phyloP scores from a whole-genome alignment of 1,284 basidiomycete genomes.

The Phlebopus sp. region DNA sequence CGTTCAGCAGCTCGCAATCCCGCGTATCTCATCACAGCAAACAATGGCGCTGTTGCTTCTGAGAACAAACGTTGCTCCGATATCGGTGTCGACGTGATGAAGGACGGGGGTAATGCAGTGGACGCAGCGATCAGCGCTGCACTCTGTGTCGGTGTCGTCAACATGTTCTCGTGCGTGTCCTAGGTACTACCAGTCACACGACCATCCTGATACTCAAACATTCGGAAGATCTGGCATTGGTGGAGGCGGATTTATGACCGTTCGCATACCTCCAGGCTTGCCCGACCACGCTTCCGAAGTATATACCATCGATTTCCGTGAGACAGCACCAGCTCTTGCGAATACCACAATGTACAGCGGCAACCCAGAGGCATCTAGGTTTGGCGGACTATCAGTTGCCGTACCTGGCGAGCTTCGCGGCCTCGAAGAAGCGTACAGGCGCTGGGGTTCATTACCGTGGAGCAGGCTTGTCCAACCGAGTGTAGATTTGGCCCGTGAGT shows the following conservation, averaged over 20 bases:
- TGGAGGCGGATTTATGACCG: conserved; percentile 90
- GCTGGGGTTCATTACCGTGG: conserved; percentile 84
- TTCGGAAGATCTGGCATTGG: conserved; percentile 74
- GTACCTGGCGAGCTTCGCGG: conserved; percentile 88
- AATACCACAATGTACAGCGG: conserved; percentile 74
- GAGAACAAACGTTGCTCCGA: conserved; percentile 85
- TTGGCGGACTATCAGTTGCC: conserved; percentile 80
- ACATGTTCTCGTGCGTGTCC: conserved; percentile 77
- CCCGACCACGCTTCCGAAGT: conserved; percentile 52
- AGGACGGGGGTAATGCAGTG: conserved; percentile 86
- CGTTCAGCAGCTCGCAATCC: conserved; percentile 48
- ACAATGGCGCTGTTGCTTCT: conserved; percentile 80
- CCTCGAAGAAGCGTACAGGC: conserved; percentile 72
- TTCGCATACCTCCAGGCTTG: conserved; percentile 66
- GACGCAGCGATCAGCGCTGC: conserved; percentile 83
- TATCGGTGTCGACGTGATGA: conserved; percentile 75
- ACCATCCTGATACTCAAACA: conserved; percentile 2
- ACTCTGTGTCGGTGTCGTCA: conserved; percentile 83
- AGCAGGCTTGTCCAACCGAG: conserved; percentile 72
- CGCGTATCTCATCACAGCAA: conserved; percentile 70
- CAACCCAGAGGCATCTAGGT: conserved; percentile 49
- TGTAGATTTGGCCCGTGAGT: conserved; percentile 71
- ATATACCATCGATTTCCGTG: conserved; percentile 85
- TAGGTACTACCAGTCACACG: neutral
- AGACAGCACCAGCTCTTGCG: conserved; percentile 74